Percentiles rank a stretch among this genome's conserved stretches.
phyloP scores from a whole-genome alignment of 176 grass and related monocot species.

The Avena atlantica region DNA sequence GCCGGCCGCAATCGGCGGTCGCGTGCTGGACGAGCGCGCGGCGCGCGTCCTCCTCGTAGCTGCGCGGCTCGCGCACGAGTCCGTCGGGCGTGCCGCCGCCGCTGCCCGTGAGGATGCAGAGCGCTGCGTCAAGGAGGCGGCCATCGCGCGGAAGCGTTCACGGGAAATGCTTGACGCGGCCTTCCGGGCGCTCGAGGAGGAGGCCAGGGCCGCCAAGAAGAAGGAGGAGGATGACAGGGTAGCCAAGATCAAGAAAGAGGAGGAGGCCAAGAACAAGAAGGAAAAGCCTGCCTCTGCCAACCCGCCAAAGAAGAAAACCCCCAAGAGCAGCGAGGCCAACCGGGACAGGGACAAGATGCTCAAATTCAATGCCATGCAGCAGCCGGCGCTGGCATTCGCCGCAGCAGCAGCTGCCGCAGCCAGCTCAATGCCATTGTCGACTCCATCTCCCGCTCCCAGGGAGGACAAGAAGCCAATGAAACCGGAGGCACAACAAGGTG shows the following conservation, averaged over 20 bases:
- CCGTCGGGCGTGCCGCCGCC: constrained; percentile 56
- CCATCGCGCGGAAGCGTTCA: constrained; percentile 59
- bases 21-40: constrained; percentile 37
- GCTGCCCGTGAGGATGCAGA: constrained; percentile 63
- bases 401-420: constrained; percentile 25
- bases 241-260: neutral
- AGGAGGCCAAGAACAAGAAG: constrained; percentile 50
- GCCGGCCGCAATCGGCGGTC: neutral
- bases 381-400: constrained; percentile 47
- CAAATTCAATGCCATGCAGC: constrained; percentile 52
- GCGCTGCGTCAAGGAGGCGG: constrained; percentile 67
- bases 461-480: constrained; percentile 45
- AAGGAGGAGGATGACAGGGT: neutral
- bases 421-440: constrained; percentile 39
- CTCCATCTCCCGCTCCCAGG: neutral
- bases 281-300: neutral
- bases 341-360: constrained; percentile 58
- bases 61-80: constrained; percentile 58
- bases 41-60: constrained; percentile 79
- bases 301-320: constrained; percentile 51
- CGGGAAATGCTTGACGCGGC: constrained; percentile 71
- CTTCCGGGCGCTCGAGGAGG: constrained; percentile 48
- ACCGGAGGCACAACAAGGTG: constrained; percentile 45
- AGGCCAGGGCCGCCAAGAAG: constrained; percentile 46
- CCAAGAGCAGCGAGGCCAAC: constrained; percentile 39